phyloP scores from a whole-genome alignment of 352 stramenopile species.

The Phytopythium oedochilum region DNA sequence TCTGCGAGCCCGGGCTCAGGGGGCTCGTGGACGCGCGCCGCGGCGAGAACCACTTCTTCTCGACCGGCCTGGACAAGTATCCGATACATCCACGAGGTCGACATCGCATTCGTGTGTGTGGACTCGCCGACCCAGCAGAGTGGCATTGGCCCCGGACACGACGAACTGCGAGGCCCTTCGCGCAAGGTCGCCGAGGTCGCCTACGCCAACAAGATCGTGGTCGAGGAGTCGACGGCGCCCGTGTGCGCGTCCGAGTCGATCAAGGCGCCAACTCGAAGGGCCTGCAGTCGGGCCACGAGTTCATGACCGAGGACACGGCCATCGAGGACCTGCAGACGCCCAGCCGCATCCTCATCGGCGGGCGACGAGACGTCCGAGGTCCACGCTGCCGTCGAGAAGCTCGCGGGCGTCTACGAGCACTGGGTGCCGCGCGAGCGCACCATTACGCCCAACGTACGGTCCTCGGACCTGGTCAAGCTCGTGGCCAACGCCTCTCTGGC shows the following conservation, averaged over 20 bases:
- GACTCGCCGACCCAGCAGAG: slow-evolving; percentile 99
- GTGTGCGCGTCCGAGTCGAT: slow-evolving; percentile 98
- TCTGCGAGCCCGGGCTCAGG: slow-evolving; percentile 98
- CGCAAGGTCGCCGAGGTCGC: slow-evolving; percentile 97
- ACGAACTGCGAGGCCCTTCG: slow-evolving; percentile 99
- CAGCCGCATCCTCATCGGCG: slow-evolving; percentile 97
- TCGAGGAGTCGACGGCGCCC: slow-evolving; percentile 99
- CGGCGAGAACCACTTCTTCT: slow-evolving; percentile 98
- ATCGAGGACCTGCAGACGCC: slow-evolving; percentile 95
- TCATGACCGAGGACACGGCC: slow-evolving; percentile 98
- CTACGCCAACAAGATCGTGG: slow-evolving; percentile 96
- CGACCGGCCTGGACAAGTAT: slow-evolving; percentile 95
- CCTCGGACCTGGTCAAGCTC: slow-evolving; percentile 99
- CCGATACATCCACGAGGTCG: slow-evolving; percentile 95
- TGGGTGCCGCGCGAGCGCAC: slow-evolving; percentile 95
- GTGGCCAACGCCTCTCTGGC: slow-evolving; percentile 99
- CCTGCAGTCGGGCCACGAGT: slow-evolving; percentile 97
- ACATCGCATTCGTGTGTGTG: slow-evolving; percentile 99
- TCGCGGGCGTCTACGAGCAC: slow-evolving; percentile 97
- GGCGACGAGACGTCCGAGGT: slow-evolving; percentile 90
- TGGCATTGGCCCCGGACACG: slow-evolving; percentile 98
- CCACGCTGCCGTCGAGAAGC: slow-evolving; percentile 81
- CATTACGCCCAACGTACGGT: slow-evolving; percentile 99
- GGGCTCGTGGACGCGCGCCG: slow-evolving; percentile 93
- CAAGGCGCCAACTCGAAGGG: slow-evolving; percentile 92